Conservation (phyloP, 164 flowering plant genomes). For the Buxus sempervirens region DNA sequence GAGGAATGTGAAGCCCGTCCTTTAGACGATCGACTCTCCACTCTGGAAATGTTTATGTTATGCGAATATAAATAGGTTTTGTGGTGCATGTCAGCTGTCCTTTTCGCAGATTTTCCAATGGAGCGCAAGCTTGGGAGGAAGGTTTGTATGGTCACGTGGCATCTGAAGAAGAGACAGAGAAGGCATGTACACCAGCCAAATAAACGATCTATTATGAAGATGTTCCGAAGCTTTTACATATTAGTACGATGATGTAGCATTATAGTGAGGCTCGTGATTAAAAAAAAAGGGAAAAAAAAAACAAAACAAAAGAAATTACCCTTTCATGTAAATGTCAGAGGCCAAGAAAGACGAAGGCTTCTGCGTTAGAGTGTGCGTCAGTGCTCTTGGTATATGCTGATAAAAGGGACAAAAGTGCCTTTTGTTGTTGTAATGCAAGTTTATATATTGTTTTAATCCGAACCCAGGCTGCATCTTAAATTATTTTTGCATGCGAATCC, state of each 20-base stretch:
- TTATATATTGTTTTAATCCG: too few relatives aligned
- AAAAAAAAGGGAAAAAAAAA: neutral
- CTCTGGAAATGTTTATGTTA: neutral
- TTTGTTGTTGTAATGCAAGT: too few relatives aligned
- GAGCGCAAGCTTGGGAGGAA: conserved; percentile 46
- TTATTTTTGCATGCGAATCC: too few relatives aligned
- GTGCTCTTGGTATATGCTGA: too few relatives aligned
- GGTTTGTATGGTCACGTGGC: conserved; percentile 16
- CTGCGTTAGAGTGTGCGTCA: neutral
- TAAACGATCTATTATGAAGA: neutral
- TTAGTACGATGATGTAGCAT: neutral
- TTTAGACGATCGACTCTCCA: neutral
- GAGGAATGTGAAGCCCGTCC: conserved; percentile 28
- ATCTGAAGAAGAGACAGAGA: neutral
- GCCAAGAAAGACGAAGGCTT: neutral
- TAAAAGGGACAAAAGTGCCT: too few relatives aligned
- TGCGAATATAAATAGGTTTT: conserved; percentile 20
- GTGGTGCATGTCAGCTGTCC: conserved; percentile 20
- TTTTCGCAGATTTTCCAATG: conserved; percentile 26
- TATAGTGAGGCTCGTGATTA: neutral
- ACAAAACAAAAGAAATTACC: too few relatives aligned
- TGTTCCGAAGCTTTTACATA: neutral
- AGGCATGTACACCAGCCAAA: neutral
- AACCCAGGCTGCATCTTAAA: too few relatives aligned
- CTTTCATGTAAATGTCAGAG: neutral